phyloP scores from a whole-genome alignment of 345 rosid species.

The Kandelia obovata region DNA sequence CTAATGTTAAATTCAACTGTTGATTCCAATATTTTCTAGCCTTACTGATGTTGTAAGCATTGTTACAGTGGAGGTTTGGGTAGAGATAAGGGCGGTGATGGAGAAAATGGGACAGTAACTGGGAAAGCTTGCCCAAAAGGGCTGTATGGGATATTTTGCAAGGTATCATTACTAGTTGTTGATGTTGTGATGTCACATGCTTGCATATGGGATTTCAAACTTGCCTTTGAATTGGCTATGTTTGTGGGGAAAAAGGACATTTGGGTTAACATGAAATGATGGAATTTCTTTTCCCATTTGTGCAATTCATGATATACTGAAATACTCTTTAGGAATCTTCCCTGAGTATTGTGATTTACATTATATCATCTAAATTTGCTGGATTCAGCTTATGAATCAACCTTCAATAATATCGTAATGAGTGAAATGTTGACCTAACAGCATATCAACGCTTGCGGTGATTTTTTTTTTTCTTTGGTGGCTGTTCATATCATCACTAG shows the following conservation, averaged over 20 bases:
- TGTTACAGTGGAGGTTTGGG: slow-evolving; percentile 73
- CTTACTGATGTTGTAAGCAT: slow-evolving; percentile 9
- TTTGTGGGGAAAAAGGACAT: background rate
- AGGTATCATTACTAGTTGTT: slow-evolving; percentile 40
- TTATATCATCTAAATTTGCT: too few relatives aligned
- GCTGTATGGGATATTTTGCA: slow-evolving; percentile 82
- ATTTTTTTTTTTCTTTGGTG: too few relatives aligned
- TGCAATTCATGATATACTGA: background rate
- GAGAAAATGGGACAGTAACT: slow-evolving; percentile 83
- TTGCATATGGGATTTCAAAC: background rate
- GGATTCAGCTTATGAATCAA: too few relatives aligned
- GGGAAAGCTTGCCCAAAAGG: slow-evolving; percentile 96
- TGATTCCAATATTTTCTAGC: background rate
- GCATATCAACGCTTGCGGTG: too few relatives aligned
- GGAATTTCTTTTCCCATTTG: background rate
- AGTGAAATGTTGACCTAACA: too few relatives aligned
- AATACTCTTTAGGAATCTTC: background rate
- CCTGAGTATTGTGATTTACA: too few relatives aligned
- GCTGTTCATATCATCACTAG: too few relatives aligned
- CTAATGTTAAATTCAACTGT: background rate
- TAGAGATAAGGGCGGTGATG: slow-evolving; percentile 43
- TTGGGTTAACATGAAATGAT: background rate
- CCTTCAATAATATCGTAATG: too few relatives aligned
- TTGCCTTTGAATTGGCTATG: background rate
- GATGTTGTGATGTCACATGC: background rate